phyloP scores from a whole-genome alignment of 73 alveolate genomes.

The Paramecium octaurelia region DNA sequence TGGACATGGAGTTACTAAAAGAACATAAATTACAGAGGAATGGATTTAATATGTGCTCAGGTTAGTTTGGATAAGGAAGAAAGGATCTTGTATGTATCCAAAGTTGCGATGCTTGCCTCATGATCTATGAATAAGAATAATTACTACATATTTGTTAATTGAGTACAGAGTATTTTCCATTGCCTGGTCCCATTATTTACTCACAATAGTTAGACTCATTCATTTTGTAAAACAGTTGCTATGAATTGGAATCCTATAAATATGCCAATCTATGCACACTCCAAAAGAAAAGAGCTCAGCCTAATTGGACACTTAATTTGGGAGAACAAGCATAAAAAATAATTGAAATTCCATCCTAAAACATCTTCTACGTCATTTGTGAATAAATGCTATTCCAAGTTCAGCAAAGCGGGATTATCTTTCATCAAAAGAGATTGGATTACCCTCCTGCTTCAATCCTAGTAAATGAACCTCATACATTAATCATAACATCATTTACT shows the following conservation, averaged over 20 bases:
- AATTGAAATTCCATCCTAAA: neutral
- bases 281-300: slow-evolving; percentile 41
- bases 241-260: slow-evolving; percentile 58
- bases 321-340: slow-evolving; percentile 54
- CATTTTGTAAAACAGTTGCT: slow-evolving; percentile 45
- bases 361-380: neutral
- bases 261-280: slow-evolving; percentile 36
- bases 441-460: slow-evolving; percentile 60
- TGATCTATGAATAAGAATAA: slow-evolving; percentile 54
- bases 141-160: neutral
- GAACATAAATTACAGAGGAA: slow-evolving; percentile 43
- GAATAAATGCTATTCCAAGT: slow-evolving; percentile 42
- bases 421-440: slow-evolving; percentile 44
- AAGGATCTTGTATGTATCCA: slow-evolving; percentile 48
- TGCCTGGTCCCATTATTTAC: slow-evolving; percentile 57
- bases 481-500: slow-evolving; percentile 55
- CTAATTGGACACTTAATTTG: slow-evolving; percentile 57
- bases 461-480: neutral
- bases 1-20: neutral
- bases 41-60: slow-evolving; percentile 60
- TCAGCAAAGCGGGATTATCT: slow-evolving; percentile 2
- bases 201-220: neutral
- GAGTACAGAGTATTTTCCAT: slow-evolving; percentile 49
- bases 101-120: slow-evolving; percentile 57
- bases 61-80: slow-evolving; percentile 50